These are phyloP conservation scores for Chimonanthus praecox DNA, from an alignment of 164 flowering plant genomes.

Conservation along the genomic window DNA sequence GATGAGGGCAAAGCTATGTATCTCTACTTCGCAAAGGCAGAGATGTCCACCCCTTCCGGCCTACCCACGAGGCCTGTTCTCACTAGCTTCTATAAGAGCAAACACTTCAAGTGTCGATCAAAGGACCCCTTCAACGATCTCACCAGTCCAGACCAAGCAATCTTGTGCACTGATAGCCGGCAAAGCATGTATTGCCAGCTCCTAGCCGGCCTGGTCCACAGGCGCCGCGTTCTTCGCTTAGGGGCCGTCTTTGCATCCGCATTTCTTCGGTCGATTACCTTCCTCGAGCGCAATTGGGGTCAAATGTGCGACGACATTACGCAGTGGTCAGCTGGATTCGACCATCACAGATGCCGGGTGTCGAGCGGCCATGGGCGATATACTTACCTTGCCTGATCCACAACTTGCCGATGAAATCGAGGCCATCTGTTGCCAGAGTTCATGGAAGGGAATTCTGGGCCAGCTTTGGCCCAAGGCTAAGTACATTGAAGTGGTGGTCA, in stretches of 20 bases:
- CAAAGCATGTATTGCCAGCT: constrained; percentile 93
- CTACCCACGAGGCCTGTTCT: constrained; percentile 68
- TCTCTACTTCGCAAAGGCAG: constrained; percentile 61
- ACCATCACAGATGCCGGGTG: constrained; percentile 43
- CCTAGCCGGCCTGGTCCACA: constrained; percentile 58
- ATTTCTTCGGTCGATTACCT: constrained; percentile 63
- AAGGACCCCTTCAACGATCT: constrained; percentile 51
- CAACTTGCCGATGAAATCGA: constrained; percentile 45
- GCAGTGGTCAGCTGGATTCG: constrained; percentile 32
- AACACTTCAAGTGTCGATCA: constrained; percentile 61
- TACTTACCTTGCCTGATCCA: constrained; percentile 41
- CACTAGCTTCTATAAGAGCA: constrained; percentile 85
- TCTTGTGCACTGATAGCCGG: constrained; percentile 56
- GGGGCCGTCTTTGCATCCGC: constrained; percentile 90
- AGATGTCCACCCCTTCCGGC: constrained; percentile 61
- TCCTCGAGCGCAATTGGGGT: constrained; percentile 57
- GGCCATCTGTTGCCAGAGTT: constrained; percentile 32
- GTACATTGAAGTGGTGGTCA: constrained; percentile 82
- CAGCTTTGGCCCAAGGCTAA: constrained; percentile 77
- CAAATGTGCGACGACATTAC: constrained; percentile 54
- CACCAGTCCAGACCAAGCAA: constrained; percentile 69
- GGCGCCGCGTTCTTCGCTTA: constrained; percentile 59
- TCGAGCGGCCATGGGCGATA: constrained; percentile 31
- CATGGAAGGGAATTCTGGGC: constrained; percentile 76
- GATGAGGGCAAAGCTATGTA: constrained; percentile 85